Conservation (phyloP, 2,329 filamentous ascomycete genomes). For the Bipolaris sorokiniana region DNA sequence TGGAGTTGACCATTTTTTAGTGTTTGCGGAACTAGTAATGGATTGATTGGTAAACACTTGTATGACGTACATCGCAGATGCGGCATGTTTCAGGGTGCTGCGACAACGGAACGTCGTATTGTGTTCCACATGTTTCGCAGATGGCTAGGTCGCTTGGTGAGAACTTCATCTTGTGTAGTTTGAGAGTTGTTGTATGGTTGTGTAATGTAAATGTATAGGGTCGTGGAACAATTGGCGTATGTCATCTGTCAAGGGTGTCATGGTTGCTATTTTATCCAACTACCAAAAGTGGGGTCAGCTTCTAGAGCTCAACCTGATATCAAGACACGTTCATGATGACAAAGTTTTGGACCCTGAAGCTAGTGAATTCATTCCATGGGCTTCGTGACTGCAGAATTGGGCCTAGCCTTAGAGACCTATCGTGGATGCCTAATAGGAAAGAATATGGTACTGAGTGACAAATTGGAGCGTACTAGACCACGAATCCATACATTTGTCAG, state of each 20-base stretch:
- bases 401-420: background rate
- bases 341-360: background rate
- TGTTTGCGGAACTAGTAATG: background rate
- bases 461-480: conserved; percentile 2
- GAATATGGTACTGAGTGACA: background rate
- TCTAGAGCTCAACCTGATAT: background rate
- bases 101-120: conserved; percentile 64
- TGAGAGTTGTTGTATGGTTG: background rate
- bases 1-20: background rate
- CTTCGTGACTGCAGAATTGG: background rate
- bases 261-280: background rate
- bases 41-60: conserved; percentile 2
- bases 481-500: background rate
- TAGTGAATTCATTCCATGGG: background rate
- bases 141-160: conserved; percentile 58
- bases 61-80: conserved; percentile 70
- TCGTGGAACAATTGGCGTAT: background rate
- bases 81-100: conserved; percentile 62
- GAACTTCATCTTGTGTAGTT: conserved; percentile 31
- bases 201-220: background rate
- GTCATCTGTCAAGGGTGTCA: conserved; percentile 1
- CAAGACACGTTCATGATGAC: background rate
- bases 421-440: background rate
- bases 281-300: conserved; percentile 10
- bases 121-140: conserved; percentile 73